Conservation (phyloP, 805 yeast genomes). For the Candida coquimbonensis region DNA sequence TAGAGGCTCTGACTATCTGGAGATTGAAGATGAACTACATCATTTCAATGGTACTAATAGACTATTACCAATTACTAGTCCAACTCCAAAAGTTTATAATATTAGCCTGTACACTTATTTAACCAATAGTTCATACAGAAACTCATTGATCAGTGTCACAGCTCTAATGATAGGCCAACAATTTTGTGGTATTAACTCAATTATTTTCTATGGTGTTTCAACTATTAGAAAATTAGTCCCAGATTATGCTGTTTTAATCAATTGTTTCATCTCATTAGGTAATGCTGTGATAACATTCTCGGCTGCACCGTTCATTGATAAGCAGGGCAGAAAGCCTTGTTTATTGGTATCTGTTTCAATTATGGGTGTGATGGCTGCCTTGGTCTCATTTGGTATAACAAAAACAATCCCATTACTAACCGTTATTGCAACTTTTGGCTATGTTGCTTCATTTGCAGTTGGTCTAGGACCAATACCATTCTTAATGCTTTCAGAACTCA, state of each 20-base stretch:
- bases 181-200: conserved; percentile 87
- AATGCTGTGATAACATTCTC: conserved; percentile 69
- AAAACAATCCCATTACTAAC: conserved; percentile 40
- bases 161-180: conserved; percentile 81
- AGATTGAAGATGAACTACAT: conserved; percentile 13
- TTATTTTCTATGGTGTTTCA: conserved; percentile 88
- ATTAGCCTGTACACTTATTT: conserved; percentile 39
- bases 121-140: conserved; percentile 41
- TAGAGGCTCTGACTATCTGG: conserved; percentile 25
- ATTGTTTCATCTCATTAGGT: conserved; percentile 66
- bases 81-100: not conserved
- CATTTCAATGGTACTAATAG: not conserved
- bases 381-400: conserved; percentile 63
- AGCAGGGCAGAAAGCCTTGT: conserved; percentile 67
- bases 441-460: conserved; percentile 80
- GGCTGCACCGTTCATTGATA: conserved; percentile 73
- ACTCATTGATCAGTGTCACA: conserved; percentile 60
- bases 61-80: conserved; percentile 3
- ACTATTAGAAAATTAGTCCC: conserved; percentile 72
- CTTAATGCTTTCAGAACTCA: conserved; percentile 79
- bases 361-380: conserved; percentile 60
- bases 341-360: conserved; percentile 55
- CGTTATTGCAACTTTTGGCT: conserved; percentile 57
- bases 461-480: conserved; percentile 97
- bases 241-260: conserved; percentile 58